Evolutionary conservation across 148 eudicot genomes (phyloP).

Genomic region (Silene latifolia): DNA sequence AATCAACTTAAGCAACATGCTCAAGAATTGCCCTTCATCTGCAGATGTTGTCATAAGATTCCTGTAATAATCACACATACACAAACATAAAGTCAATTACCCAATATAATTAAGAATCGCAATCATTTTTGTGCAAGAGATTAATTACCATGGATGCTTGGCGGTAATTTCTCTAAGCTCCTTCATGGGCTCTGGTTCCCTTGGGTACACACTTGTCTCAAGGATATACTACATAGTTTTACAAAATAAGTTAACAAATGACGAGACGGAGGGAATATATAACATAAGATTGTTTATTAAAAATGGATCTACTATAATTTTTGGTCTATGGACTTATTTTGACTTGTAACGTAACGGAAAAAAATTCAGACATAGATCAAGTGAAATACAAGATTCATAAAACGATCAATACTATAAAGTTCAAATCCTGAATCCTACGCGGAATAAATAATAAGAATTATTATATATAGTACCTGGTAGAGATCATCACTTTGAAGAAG

Average conservation of each 20-base stretch:
- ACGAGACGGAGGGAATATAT: no score
- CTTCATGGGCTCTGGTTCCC: conserved; percentile 82
- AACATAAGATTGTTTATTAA: no score
- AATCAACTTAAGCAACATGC: conserved; percentile 69
- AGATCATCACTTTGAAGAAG: conserved; percentile 85
- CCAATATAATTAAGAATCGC: background rate
- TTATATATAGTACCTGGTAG: conserved; percentile 48
- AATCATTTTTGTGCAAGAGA: background rate
- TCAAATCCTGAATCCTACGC: background rate
- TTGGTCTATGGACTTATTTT: no score
- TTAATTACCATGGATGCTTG: conserved; percentile 77
- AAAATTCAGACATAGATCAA: no score
- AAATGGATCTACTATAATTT: no score
- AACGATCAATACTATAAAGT: no score
- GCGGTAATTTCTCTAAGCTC: conserved; percentile 87
- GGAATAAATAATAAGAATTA: background rate
- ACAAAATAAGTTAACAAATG: no score
- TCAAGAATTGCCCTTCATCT: conserved; percentile 85
- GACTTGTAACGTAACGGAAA: no score
- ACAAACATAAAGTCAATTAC: background rate
- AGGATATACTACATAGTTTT: conserved; percentile 56
- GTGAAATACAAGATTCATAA: no score
- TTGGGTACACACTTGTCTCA: conserved; percentile 88
- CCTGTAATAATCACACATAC: conserved; percentile 29
- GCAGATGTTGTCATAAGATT: conserved; percentile 87